phyloP scores from a whole-genome alignment of 1,284 basidiomycete species.

The Ganoderma lucidum region DNA sequence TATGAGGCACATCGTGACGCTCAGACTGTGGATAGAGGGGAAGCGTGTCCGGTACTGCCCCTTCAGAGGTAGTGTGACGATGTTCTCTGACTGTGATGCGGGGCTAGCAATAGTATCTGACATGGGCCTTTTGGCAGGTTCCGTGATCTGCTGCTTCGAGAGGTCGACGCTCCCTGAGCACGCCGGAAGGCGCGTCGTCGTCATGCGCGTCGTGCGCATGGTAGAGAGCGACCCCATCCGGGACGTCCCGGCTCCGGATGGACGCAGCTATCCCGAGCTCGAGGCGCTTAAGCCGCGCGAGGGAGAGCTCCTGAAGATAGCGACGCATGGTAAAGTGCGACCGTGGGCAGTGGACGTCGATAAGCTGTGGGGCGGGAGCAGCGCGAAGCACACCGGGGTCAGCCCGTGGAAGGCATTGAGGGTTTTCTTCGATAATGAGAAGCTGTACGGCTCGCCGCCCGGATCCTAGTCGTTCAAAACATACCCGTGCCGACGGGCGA shows the following conservation, averaged over 20 bases:
- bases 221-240: background rate
- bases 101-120: background rate
- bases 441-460: background rate
- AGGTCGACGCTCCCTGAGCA: background rate
- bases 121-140: background rate
- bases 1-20: background rate
- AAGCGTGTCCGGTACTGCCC: background rate
- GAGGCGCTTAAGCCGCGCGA: background rate
- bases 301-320: background rate
- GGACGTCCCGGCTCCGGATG: background rate
- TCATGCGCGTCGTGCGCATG: background rate
- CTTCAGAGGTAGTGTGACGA: background rate
- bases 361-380: background rate
- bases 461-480: too few relatives aligned
- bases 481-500: too few relatives aligned
- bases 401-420: background rate
- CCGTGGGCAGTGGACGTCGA: constrained; percentile 1
- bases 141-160: background rate
- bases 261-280: background rate
- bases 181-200: background rate
- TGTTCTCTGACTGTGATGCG: too few relatives aligned
- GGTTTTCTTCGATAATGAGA: background rate
- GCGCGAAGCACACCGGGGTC: background rate
- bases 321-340: background rate
- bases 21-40: background rate